Evolutionary conservation across 257 asterid species (phyloP).

Genomic region (Scutellaria barbata): DNA sequence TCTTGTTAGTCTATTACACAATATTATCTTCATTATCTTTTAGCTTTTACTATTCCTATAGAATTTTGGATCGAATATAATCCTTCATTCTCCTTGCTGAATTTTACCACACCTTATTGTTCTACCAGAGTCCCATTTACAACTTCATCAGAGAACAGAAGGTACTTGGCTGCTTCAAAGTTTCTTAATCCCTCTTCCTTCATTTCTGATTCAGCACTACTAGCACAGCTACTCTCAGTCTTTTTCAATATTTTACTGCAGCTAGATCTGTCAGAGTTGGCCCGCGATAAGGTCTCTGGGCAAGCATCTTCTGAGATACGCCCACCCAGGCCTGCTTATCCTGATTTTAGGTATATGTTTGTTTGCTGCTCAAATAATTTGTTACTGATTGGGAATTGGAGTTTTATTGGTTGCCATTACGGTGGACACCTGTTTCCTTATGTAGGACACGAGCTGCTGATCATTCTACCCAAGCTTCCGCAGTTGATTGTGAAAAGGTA

Average conservation of each 20-base stretch:
- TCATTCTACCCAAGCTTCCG: slow-evolving; percentile 46
- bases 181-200: slow-evolving; percentile 23
- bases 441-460: slow-evolving; percentile 52
- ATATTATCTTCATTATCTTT: slow-evolving; percentile 21
- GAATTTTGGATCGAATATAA: slow-evolving; percentile 24
- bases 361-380: slow-evolving; percentile 27
- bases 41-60: slow-evolving; percentile 32
- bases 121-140: slow-evolving; percentile 87
- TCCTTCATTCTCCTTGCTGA: slow-evolving; percentile 27
- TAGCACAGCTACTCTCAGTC: slow-evolving; percentile 22
- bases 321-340: slow-evolving; percentile 49
- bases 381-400: slow-evolving; percentile 15
- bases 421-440: slow-evolving; percentile 23
- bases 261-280: slow-evolving; percentile 78
- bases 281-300: slow-evolving; percentile 84
- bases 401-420: slow-evolving; percentile 26
- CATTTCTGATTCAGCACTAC: slow-evolving; percentile 18
- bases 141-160: slow-evolving; percentile 71
- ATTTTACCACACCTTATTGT: slow-evolving; percentile 26
- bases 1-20: slow-evolving; percentile 25
- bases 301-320: slow-evolving; percentile 64
- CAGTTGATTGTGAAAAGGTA: slow-evolving; percentile 31
- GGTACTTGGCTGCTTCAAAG: slow-evolving; percentile 49
- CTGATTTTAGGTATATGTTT: slow-evolving; percentile 54
- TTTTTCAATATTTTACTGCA: slow-evolving; percentile 46